phyloP scores from a whole-genome alignment of 1,139 yeast species.

The Scheffersomyces stambukii region DNA sequence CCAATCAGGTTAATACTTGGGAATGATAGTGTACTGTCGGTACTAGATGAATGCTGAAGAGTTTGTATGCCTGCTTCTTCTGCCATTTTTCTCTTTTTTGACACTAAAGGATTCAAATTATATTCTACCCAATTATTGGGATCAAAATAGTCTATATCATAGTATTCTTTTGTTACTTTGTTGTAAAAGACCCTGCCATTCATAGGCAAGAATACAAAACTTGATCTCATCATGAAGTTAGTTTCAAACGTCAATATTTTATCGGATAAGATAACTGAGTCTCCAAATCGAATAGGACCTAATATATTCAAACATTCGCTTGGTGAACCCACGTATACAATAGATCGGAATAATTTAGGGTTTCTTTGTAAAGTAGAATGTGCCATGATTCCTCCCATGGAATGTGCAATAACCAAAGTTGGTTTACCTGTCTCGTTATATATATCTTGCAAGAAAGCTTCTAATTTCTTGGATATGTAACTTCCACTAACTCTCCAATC shows the following conservation, averaged over 20 bases:
- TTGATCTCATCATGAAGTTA: slow-evolving; percentile 84
- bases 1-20: slow-evolving; percentile 17
- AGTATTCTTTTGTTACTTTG: slow-evolving; percentile 49
- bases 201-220: slow-evolving; percentile 71
- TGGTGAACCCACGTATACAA: slow-evolving; percentile 81
- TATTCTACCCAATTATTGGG: slow-evolving; percentile 77
- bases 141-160: slow-evolving; percentile 72
- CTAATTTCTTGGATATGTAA: slow-evolving; percentile 43
- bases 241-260: slow-evolving; percentile 74
- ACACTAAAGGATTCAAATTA: slow-evolving; percentile 71
- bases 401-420: slow-evolving; percentile 73
- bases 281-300: slow-evolving; percentile 83
- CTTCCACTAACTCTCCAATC: slow-evolving; percentile 86
- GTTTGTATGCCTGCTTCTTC: slow-evolving; percentile 4
- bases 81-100: slow-evolving; percentile 30
- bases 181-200: slow-evolving; percentile 73
- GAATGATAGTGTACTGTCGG: slow-evolving; percentile 11
- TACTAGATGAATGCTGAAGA: slow-evolving; percentile 3
- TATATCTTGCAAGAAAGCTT: slow-evolving; percentile 40
- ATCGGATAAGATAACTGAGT: slow-evolving; percentile 70
- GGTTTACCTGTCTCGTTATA: slow-evolving; percentile 46
- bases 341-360: slow-evolving; percentile 66
- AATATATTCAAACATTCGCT: slow-evolving; percentile 79
- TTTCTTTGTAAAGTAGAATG: slow-evolving; percentile 71
- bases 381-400: slow-evolving; percentile 89